phyloP scores from a whole-genome alignment of 495 filamentous ascomycete genomes.

The Penicillium bovifimosum region DNA sequence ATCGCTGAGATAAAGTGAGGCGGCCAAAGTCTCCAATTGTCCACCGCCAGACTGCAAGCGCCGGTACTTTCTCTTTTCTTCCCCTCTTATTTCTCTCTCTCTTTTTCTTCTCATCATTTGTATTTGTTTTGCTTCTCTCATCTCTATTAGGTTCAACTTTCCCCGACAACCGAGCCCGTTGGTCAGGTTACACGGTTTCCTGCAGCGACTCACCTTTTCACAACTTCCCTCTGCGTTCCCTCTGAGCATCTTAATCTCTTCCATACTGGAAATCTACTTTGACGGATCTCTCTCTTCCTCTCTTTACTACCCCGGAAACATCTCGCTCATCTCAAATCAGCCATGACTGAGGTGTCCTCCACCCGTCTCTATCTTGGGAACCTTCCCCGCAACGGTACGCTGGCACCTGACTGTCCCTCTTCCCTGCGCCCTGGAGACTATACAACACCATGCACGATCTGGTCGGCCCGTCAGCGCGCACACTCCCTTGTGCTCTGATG shows the following conservation, averaged over 20 bases:
- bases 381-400: constrained; percentile 91
- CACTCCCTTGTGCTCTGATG: neutral
- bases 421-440: constrained; percentile 7
- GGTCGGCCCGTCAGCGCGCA: constrained; percentile 9
- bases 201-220: constrained; percentile 12
- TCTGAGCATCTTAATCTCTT: neutral
- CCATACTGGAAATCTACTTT: constrained; percentile 5
- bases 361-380: constrained; percentile 97
- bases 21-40: constrained; percentile 18
- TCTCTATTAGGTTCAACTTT: neutral
- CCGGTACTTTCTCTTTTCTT: constrained; percentile 14
- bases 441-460: constrained; percentile 10
- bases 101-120: neutral
- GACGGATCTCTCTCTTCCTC: constrained; percentile 13
- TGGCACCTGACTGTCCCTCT: constrained; percentile 33
- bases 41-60: constrained; percentile 22
- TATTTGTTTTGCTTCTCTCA: neutral
- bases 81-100: constrained; percentile 10
- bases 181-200: constrained; percentile 2
- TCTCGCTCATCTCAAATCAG: constrained; percentile 10
- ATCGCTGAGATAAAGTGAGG: constrained; percentile 38
- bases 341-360: constrained; percentile 69
- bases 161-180: neutral
- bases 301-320: constrained; percentile 1
- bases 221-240: constrained; percentile 15